Evolutionary conservation across 768 basidiomycete genomes (phyloP), one percentile per base, ranked within the genome.

Genomic region (Leccinum obscurum): DNA sequence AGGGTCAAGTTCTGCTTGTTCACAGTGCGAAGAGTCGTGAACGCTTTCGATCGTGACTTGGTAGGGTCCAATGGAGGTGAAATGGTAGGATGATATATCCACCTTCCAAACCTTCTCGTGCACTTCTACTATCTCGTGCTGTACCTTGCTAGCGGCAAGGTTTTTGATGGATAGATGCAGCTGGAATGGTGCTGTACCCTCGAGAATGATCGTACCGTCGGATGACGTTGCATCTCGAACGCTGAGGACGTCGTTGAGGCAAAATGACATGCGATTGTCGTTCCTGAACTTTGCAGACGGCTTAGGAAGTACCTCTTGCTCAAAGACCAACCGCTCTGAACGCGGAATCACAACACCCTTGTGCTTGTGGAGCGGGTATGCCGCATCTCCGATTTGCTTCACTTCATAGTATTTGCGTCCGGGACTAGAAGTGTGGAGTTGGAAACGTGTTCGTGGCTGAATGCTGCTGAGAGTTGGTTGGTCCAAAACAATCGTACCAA

Each of bases 351-450:
- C 76, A 22, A 77, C 75, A 62, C 82, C 77, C 70, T 80, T 82
- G 77, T 84, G 85, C 62, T 88, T 84, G 20, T 85, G 81, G 26
- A 93, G 81, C 11, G 91, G 90, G 72, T 95, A 95, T 7, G 90
- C 86, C 0, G 86, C 80, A 70, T 98, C 95, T 5, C 90, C 92
- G 32, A 97, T 84, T 68, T 91, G 90, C 64, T 92, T 88, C 62
- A 98, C 89, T 71, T 95, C 92, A 67, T 97, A 98, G 69, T 87
- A 92, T 70, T 94, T 87, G 52, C 87, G 83, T 6, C 93, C 93
- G 13, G 92, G 80, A 22, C 82, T 83, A 0, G 86, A 83, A 0
- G 92, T 94, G 58, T 87, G 89, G 20, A 95, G 78, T 62, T 93
- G 90, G 77, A 95, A 89, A 51, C 90, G 84, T 4, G 90, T 89